A percentile compares a stretch with the other conserved stretches of the same genome.
Evolutionary conservation across 306 rosid species (phyloP).

Genomic region (Rubus idaeus): DNA sequence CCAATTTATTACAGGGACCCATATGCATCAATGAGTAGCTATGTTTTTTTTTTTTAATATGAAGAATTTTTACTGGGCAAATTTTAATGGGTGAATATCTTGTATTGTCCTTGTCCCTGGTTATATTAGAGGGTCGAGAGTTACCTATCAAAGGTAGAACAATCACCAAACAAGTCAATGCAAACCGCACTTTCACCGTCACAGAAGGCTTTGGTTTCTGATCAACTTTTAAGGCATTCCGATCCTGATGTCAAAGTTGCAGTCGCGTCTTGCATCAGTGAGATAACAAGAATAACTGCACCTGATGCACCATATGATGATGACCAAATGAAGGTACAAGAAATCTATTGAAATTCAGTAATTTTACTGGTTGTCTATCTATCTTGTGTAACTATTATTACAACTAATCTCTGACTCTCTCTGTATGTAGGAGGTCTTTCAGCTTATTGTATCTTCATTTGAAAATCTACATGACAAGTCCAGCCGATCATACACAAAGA

Average conservation of each 20-base stretch:
- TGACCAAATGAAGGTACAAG: constrained; percentile 81
- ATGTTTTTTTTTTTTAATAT: background rate
- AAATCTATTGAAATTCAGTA: background rate
- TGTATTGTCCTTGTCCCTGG: constrained; percentile 16
- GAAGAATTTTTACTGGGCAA: too few species aligned
- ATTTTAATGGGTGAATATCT: background rate
- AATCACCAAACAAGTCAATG: constrained; percentile 73
- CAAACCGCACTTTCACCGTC: constrained; percentile 73
- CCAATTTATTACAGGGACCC: background rate
- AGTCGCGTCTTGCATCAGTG: constrained; percentile 88
- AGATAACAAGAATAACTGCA: constrained; percentile 92
- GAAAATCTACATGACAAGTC: constrained; percentile 69
- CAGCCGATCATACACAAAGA: constrained; percentile 65
- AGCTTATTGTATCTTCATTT: constrained; percentile 81
- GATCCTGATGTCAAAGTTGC: constrained; percentile 77
- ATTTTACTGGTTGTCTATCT: background rate
- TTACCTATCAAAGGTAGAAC: constrained; percentile 70
- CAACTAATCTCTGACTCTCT: background rate
- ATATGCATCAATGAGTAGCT: background rate
- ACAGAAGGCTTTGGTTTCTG: constrained; percentile 62
- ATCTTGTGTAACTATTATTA: background rate
- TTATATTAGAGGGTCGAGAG: constrained; percentile 58
- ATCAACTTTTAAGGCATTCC: constrained; percentile 59
- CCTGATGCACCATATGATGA: constrained; percentile 96
- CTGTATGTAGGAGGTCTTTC: constrained; percentile 76